Evolutionary conservation across 1,284 basidiomycete genomes (phyloP).

Genomic region (Chalciporus sp.): DNA sequence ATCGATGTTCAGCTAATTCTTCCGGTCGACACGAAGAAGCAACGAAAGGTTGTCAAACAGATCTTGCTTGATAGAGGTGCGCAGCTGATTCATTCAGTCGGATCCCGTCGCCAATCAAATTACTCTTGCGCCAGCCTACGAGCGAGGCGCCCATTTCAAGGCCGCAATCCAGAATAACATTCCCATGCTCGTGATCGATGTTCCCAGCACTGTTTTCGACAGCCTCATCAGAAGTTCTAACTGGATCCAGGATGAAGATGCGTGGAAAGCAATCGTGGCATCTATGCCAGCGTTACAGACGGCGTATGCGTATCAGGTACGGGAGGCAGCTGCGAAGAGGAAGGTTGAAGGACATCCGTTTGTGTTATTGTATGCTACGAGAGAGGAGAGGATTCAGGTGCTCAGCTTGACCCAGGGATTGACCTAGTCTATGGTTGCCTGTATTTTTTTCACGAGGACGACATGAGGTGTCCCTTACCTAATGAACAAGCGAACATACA

Average conservation of each 20-base stretch:
- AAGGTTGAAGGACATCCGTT: constrained; percentile 65
- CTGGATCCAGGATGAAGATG: constrained; percentile 76
- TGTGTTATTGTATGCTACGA: constrained; percentile 66
- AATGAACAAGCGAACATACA: no score
- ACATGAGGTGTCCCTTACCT: neutral
- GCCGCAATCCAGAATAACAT: constrained; percentile 58
- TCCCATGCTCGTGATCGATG: constrained; percentile 73
- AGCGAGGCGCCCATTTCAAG: constrained; percentile 57
- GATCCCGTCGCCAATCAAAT: constrained; percentile 7
- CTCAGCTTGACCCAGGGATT: constrained; percentile 42
- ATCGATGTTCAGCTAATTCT: constrained; percentile 63
- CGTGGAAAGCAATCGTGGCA: constrained; percentile 61
- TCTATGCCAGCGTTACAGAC: constrained; percentile 57
- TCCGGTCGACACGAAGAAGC: constrained; percentile 72
- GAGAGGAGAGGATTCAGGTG: constrained; percentile 71
- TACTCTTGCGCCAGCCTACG: constrained; percentile 51
- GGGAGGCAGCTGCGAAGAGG: constrained; percentile 61
- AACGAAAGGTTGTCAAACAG: constrained; percentile 70
- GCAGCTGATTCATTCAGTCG: neutral
- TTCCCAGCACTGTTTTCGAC: constrained; percentile 62
- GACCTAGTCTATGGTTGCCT: neutral
- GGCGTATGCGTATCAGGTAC: constrained; percentile 63
- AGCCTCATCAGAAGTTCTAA: constrained; percentile 53
- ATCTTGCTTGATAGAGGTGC: constrained; percentile 69
- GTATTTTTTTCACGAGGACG: neutral